These are phyloP conservation scores for Phoenix dactylifera DNA, from an alignment of 176 grass and related monocot genomes.

Conservation along the genomic window DNA sequence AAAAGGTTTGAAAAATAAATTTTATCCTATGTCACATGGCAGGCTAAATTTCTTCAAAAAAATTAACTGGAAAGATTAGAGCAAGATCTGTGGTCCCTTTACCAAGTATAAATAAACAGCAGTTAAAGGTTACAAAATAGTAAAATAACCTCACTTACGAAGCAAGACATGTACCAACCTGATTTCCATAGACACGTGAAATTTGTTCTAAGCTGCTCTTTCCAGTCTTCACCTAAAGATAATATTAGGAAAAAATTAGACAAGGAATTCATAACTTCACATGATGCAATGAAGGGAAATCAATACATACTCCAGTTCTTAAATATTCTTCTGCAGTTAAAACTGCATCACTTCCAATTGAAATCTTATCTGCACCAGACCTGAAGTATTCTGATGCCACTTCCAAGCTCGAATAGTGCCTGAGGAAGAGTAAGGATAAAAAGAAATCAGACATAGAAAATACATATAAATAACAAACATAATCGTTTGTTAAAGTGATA, in stretches of 20 bases:
- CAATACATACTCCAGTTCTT: slow-evolving; percentile 54
- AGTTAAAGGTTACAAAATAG: too few species aligned
- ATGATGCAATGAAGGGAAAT: too few species aligned
- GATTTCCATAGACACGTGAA: slow-evolving; percentile 90
- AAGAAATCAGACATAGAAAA: neutral
- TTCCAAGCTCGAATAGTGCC: slow-evolving; percentile 98
- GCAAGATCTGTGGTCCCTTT: too few species aligned
- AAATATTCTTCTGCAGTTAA: slow-evolving; percentile 93
- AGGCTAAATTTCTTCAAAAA: too few species aligned
- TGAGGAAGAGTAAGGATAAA: slow-evolving; percentile 17
- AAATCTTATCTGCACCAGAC: slow-evolving; percentile 96
- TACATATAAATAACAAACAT: neutral
- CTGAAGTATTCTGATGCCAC: slow-evolving; percentile 99
- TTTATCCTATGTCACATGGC: too few species aligned
- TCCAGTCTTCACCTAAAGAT: slow-evolving; percentile 62
- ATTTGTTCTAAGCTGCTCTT: slow-evolving; percentile 97
- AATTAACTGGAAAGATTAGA: too few species aligned
- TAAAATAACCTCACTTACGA: too few species aligned
- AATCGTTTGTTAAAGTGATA: too few species aligned
- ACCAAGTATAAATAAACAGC: too few species aligned
- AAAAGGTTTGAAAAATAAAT: too few species aligned
- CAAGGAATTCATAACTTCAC: too few species aligned
- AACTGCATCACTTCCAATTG: slow-evolving; percentile 96
- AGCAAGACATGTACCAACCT: slow-evolving; percentile 28
- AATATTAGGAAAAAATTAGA: too few species aligned